These are phyloP conservation scores for Parasitella parasitica DNA, from an alignment of 371 early-diverging fungal genomes.

Conservation along the genomic window DNA sequence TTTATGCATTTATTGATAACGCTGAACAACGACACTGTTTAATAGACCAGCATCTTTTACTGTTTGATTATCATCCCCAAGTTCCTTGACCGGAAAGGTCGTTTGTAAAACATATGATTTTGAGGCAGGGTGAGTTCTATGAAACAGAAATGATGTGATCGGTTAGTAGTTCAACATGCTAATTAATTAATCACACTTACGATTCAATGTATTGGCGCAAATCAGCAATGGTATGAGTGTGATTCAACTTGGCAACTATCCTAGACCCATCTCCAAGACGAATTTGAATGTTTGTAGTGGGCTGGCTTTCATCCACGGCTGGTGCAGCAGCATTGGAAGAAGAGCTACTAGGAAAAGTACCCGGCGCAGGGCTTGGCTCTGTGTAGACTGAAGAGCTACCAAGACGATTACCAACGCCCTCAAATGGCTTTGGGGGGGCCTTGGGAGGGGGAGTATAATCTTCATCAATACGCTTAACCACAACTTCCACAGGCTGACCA, in stretches of 20 bases:
- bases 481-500: slow-evolving; percentile 93
- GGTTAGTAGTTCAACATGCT: not conserved
- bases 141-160: not conserved
- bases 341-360: slow-evolving; percentile 33
- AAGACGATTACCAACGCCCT: slow-evolving; percentile 85
- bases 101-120: slow-evolving; percentile 77
- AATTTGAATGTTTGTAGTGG: slow-evolving; percentile 86
- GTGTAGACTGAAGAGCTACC: slow-evolving; percentile 55
- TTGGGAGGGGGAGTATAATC: slow-evolving; percentile 86
- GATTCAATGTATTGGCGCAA: slow-evolving; percentile 71
- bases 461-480: slow-evolving; percentile 81
- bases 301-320: slow-evolving; percentile 71
- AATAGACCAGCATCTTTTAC: slow-evolving; percentile 81
- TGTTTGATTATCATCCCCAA: slow-evolving; percentile 66
- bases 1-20: slow-evolving; percentile 59
- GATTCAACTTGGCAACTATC: slow-evolving; percentile 87
- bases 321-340: slow-evolving; percentile 31
- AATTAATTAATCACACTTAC: slow-evolving; percentile 34
- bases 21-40: slow-evolving; percentile 86
- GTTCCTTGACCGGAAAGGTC: slow-evolving; percentile 78
- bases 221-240: slow-evolving; percentile 87
- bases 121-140: slow-evolving; percentile 9
- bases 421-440: slow-evolving; percentile 76
- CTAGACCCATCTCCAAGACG: slow-evolving; percentile 88
- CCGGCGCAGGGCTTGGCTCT: slow-evolving; percentile 31